These are phyloP conservation scores for Yarrowia porcina DNA, from an alignment of 805 yeast species.

Conservation along the genomic window DNA sequence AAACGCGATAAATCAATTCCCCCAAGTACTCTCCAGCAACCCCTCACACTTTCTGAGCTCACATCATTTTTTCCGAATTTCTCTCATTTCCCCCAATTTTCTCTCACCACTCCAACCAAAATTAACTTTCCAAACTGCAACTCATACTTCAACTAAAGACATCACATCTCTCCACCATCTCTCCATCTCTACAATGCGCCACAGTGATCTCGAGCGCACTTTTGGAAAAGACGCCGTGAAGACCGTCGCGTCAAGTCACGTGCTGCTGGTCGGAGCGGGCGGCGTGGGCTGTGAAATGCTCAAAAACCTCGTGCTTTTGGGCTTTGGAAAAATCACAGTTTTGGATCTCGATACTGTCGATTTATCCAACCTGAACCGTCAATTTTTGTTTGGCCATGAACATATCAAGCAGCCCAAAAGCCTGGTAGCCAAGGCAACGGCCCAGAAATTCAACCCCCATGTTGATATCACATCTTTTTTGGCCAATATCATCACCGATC, in stretches of 20 bases:
- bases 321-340: conserved; percentile 82
- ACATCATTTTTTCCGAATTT: too few species aligned
- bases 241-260: conserved; percentile 37
- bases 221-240: not conserved
- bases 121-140: too few species aligned
- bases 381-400: conserved; percentile 81
- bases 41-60: too few species aligned
- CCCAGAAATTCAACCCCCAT: conserved; percentile 62
- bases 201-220: not conserved
- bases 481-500: conserved; percentile 81
- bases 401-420: conserved; percentile 91
- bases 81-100: too few species aligned
- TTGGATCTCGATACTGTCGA: conserved; percentile 93
- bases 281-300: conserved; percentile 93
- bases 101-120: too few species aligned
- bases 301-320: conserved; percentile 72
- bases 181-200: not conserved
- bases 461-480: conserved; percentile 75
- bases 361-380: conserved; percentile 86
- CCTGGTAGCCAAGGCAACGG: conserved; percentile 78
- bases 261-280: conserved; percentile 84
- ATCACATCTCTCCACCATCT: not conserved
- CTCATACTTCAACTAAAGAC: too few species aligned
- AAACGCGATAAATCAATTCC: too few species aligned
- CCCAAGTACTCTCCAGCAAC: too few species aligned